These are phyloP conservation scores for Nyssa sinensis DNA, from an alignment of 148 eudicot species.

Conservation along the genomic window DNA sequence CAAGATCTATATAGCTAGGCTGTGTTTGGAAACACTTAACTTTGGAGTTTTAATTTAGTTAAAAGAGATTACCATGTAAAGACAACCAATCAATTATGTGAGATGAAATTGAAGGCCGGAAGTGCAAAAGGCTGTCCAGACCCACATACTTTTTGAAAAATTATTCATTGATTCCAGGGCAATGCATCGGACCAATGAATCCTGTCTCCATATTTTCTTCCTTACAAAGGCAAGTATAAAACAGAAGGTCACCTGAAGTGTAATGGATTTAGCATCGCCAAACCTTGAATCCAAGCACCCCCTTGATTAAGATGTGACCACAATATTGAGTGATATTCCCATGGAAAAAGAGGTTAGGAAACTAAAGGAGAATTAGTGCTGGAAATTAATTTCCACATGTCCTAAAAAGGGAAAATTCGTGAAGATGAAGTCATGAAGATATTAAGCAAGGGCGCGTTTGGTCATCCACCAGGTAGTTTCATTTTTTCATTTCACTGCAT, in stretches of 20 bases:
- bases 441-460: neutral
- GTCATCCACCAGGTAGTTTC: neutral
- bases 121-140: too few relatives aligned
- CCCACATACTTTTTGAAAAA: too few relatives aligned
- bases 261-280: neutral
- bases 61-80: too few relatives aligned
- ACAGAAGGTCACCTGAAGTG: neutral
- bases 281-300: neutral
- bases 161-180: neutral
- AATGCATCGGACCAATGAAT: too few relatives aligned
- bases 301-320: neutral
- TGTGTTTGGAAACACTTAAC: too few relatives aligned
- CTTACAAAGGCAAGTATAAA: neutral
- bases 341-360: neutral
- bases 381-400: neutral
- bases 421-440: neutral
- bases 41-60: too few relatives aligned
- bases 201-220: neutral
- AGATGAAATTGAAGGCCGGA: too few relatives aligned
- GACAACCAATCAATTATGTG: too few relatives aligned
- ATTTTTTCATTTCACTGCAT: neutral
- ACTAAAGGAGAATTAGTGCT: neutral
- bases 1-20: too few relatives aligned
- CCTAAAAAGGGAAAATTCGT: neutral
- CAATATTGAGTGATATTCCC: neutral